These are phyloP conservation scores for Ballota nigra DNA, from an alignment of 257 asterid species.

Conservation along the genomic window DNA sequence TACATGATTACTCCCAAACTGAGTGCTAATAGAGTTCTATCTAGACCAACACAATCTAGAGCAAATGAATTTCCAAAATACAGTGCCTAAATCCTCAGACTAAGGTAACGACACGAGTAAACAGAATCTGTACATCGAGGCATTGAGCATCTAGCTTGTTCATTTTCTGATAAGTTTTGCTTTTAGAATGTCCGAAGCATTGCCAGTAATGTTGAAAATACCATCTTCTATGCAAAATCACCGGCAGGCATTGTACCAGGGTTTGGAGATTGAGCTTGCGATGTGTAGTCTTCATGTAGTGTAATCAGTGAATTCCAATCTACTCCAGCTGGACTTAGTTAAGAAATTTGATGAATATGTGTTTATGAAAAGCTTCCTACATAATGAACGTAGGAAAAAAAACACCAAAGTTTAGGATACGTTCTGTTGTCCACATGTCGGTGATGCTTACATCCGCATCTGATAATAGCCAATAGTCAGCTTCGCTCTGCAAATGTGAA, in stretches of 20 bases:
- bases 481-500: slow-evolving; percentile 47
- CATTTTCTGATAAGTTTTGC: slow-evolving; percentile 5
- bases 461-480: slow-evolving; percentile 63
- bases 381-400: not conserved
- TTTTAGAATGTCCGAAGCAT: not conserved
- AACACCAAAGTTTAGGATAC: slow-evolving; percentile 52
- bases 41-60: not conserved
- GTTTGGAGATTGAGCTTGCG: slow-evolving; percentile 45
- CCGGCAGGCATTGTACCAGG: slow-evolving; percentile 17
- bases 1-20: not conserved
- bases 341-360: slow-evolving; percentile 27
- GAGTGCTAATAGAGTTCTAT: not conserved
- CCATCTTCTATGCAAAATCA: not conserved
- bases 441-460: slow-evolving; percentile 62
- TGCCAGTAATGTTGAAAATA: not conserved
- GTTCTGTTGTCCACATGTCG: slow-evolving; percentile 57
- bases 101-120: slow-evolving; percentile 10
- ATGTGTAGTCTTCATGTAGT: slow-evolving; percentile 36
- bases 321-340: slow-evolving; percentile 32
- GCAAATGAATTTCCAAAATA: not conserved
- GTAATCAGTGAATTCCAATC: slow-evolving; percentile 46
- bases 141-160: slow-evolving; percentile 19
- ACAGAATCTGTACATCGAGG: slow-evolving; percentile 36
- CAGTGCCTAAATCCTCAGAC: slow-evolving; percentile 12
- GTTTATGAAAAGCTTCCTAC: not conserved